Evolutionary conservation across 2,329 filamentous ascomycete species (phyloP).

Genomic region (Alternaria triticina): DNA sequence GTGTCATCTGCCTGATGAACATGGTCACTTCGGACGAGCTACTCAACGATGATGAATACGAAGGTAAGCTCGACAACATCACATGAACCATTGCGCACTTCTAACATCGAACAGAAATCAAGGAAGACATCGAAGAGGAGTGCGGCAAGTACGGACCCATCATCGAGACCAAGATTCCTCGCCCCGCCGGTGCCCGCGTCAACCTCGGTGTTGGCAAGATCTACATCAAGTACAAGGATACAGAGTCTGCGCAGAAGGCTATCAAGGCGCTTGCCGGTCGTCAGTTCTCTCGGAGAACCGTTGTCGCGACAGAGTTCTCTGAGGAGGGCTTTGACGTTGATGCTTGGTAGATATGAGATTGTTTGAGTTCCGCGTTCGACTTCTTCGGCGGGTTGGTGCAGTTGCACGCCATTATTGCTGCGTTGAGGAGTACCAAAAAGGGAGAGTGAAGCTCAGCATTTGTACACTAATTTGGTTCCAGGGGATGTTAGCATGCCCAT

Average conservation of each 20-base stretch:
- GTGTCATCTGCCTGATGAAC: constrained; percentile 91
- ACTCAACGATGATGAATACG: constrained; percentile 92
- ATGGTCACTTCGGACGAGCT: constrained; percentile 98
- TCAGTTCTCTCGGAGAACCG: constrained; percentile 95
- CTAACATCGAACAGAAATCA: constrained; percentile 74
- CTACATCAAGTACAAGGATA: constrained; percentile 87
- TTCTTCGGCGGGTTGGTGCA: constrained; percentile 1
- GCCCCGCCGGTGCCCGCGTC: constrained; percentile 82
- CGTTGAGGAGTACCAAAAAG: constrained; percentile 5
- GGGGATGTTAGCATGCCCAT: background rate
- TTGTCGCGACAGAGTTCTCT: constrained; percentile 94
- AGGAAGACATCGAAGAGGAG: constrained; percentile 91
- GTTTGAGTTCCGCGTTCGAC: constrained; percentile 1
- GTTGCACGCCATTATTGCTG: constrained; percentile 2
- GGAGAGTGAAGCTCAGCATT: background rate
- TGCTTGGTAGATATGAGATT: constrained; percentile 69
- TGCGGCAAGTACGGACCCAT: constrained; percentile 89
- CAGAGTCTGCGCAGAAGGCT: constrained; percentile 81
- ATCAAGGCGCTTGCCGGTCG: constrained; percentile 88
- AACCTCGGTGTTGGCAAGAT: constrained; percentile 95
- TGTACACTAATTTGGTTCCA: constrained; percentile 16
- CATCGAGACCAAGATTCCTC: constrained; percentile 88
- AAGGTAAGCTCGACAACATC: constrained; percentile 64
- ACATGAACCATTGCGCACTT: constrained; percentile 34
- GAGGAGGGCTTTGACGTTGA: constrained; percentile 97